phyloP scores from a whole-genome alignment of 768 basidiomycete genomes.

The Pleurotus djamor region DNA sequence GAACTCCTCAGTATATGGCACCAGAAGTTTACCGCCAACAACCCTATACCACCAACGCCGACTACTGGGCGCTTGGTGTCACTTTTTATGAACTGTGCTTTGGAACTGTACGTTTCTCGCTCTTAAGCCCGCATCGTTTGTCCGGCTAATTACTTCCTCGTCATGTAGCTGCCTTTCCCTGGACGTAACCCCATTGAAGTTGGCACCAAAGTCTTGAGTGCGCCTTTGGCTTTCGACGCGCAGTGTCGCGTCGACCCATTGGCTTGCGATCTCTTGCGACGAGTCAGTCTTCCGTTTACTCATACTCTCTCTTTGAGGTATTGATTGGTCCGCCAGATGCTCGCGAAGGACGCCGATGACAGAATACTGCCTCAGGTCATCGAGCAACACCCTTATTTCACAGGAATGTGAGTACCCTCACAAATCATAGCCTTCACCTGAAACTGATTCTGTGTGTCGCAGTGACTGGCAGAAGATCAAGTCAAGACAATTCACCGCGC shows the following conservation, averaged over 20 bases:
- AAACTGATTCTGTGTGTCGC: no score
- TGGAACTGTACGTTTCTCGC: constrained; percentile 35
- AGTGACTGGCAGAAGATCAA: constrained; percentile 26
- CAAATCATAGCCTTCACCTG: neutral
- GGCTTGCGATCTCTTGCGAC: constrained; percentile 22
- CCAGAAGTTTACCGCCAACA: constrained; percentile 24
- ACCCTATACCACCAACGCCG: constrained; percentile 33
- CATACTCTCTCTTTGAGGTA: neutral
- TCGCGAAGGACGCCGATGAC: constrained; percentile 22
- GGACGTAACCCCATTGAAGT: constrained; percentile 4
- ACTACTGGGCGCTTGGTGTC: constrained; percentile 81
- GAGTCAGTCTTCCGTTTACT: constrained; percentile 10
- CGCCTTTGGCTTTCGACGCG: constrained; percentile 15
- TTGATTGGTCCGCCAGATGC: constrained; percentile 16
- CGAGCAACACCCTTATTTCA: constrained; percentile 26
- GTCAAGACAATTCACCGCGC: constrained; percentile 16
- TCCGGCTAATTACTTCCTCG: neutral
- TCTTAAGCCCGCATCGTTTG: neutral
- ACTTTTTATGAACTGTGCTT: constrained; percentile 72
- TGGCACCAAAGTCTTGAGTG: constrained; percentile 18
- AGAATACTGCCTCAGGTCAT: constrained; percentile 24
- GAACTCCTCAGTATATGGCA: constrained; percentile 28
- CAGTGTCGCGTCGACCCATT: constrained; percentile 17
- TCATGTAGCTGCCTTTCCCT: constrained; percentile 19
- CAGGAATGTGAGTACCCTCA: constrained; percentile 20